Conservation (phyloP, 2,329 filamentous ascomycete genomes). For the Fusarium pseudograminearum region DNA sequence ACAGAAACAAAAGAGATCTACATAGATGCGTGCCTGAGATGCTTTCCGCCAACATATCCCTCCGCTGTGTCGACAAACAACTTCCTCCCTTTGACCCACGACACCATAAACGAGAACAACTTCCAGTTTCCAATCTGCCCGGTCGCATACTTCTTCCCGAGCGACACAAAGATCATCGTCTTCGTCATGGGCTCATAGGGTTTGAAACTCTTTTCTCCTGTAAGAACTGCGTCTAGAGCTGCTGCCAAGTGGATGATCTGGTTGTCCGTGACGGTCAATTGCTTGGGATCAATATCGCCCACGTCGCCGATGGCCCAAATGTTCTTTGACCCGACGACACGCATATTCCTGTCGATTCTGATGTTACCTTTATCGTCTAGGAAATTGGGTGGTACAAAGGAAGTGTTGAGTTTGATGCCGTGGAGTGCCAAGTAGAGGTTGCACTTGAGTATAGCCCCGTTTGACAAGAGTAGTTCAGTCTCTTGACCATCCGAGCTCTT, state of each 20-base stretch:
- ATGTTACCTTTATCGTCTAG: constrained; percentile 52
- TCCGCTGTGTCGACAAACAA: constrained; percentile 50
- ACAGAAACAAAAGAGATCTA: constrained; percentile 8
- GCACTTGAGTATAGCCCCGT: constrained; percentile 47
- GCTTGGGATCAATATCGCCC: constrained; percentile 56
- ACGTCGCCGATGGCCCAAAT: constrained; percentile 60
- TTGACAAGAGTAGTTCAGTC: constrained; percentile 48
- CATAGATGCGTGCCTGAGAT: constrained; percentile 48
- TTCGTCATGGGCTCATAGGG: constrained; percentile 43
- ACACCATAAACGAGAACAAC: constrained; percentile 50
- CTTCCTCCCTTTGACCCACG: constrained; percentile 51
- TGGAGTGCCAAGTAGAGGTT: constrained; percentile 60
- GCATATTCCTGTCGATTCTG: constrained; percentile 51
- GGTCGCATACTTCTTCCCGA: constrained; percentile 47
- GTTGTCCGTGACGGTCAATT: constrained; percentile 50
- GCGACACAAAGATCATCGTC: constrained; percentile 49
- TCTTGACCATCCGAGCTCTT: constrained; percentile 13
- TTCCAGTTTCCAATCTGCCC: constrained; percentile 53
- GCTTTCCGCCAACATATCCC: constrained; percentile 48
- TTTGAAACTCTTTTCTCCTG: constrained; percentile 11
- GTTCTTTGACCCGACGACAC: constrained; percentile 51
- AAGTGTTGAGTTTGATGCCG: constrained; percentile 58
- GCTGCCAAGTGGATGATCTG: constrained; percentile 51
- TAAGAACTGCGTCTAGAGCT: constrained; percentile 49
- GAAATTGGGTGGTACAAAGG: constrained; percentile 53